Evolutionary conservation across 768 basidiomycete genomes (phyloP).

Genomic region (Lentinula detonsa): DNA sequence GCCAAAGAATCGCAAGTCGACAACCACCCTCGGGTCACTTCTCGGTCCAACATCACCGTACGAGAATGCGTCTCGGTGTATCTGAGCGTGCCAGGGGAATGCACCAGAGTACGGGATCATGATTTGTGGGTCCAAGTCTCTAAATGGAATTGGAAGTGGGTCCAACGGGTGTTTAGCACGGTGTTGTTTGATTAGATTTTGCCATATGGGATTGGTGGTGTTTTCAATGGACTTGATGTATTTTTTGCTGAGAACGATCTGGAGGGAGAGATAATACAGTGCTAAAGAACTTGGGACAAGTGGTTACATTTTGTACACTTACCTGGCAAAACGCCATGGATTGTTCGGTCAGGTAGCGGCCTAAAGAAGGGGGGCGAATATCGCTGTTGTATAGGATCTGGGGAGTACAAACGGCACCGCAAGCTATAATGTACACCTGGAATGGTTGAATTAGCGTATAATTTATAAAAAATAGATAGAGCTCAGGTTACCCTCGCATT

Average conservation of each 20-base stretch:
- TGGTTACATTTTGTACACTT: too few species aligned
- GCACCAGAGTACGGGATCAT: neutral
- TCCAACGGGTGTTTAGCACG: neutral
- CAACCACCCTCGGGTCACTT: constrained; percentile 24
- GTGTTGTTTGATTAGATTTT: neutral
- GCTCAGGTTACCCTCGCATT: neutral
- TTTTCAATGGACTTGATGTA: neutral
- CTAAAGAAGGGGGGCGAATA: neutral
- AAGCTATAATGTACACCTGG: neutral
- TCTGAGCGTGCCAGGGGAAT: constrained; percentile 26
- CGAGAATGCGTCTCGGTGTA: constrained; percentile 29
- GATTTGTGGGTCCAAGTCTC: neutral
- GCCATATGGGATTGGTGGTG: neutral
- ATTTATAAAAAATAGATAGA: neutral
- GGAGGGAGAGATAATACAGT: neutral
- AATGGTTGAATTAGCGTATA: neutral
- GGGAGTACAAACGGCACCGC: neutral
- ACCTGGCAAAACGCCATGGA: neutral
- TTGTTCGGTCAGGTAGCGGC: neutral
- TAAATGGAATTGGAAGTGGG: neutral
- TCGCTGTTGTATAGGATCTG: neutral
- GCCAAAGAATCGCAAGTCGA: constrained; percentile 24
- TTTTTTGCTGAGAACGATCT: neutral
- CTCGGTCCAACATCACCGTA: constrained; percentile 24
- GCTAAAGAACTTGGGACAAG: too few species aligned